Conservation (phyloP, 345 rosid species). For the Mallotus nudiflorus region DNA sequence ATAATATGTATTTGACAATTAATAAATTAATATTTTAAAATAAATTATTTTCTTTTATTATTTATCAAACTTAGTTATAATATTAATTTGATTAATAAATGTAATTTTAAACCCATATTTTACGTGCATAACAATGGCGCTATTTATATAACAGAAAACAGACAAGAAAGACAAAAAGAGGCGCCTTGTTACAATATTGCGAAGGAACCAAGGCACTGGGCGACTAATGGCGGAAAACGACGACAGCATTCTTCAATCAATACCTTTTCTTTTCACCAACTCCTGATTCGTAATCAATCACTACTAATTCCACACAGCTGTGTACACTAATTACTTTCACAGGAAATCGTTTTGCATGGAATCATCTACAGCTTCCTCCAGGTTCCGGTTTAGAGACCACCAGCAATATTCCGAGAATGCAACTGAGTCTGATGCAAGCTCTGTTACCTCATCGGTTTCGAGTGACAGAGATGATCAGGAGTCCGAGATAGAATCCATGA, state of each 20-base stretch:
- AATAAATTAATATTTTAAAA: too few relatives aligned
- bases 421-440: conserved; percentile 31
- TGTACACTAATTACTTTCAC: conserved; percentile 3
- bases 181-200: not conserved
- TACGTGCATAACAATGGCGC: conserved; percentile 9
- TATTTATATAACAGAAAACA: not conserved
- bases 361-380: conserved; percentile 34
- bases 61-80: too few relatives aligned
- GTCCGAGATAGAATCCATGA: conserved; percentile 51
- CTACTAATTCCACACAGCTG: not conserved
- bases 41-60: too few relatives aligned
- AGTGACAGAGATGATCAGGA: conserved; percentile 31
- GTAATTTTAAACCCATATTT: too few relatives aligned
- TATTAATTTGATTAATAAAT: too few relatives aligned
- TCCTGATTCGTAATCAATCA: conserved; percentile 5
- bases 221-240: too few relatives aligned
- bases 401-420: conserved; percentile 31
- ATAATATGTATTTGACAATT: too few relatives aligned
- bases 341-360: conserved; percentile 34
- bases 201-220: conserved; percentile 26
- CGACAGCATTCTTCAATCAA: conserved; percentile 18
- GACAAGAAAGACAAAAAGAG: not conserved
- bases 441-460: conserved; percentile 37
- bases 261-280: conserved; percentile 12
- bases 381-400: conserved; percentile 55